phyloP scores from a whole-genome alignment of 2,329 filamentous ascomycete genomes.

The Pseudogymnoascus sp. region DNA sequence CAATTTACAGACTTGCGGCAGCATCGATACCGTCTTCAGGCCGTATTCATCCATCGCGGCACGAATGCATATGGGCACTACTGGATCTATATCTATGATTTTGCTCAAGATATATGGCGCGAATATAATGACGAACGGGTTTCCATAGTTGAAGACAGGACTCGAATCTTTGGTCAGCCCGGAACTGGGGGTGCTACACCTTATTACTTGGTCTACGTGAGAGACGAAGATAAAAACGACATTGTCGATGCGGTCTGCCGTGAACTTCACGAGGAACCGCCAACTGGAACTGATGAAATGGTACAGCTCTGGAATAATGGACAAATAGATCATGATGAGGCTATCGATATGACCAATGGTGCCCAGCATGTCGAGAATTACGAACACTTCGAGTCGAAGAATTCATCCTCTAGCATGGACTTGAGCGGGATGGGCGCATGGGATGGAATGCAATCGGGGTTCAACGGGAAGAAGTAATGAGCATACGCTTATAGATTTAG shows the following conservation, averaged over 20 bases:
- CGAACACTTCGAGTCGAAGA: background rate
- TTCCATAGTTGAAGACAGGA: slow-evolving; percentile 53
- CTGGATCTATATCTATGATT: slow-evolving; percentile 93
- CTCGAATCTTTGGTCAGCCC: slow-evolving; percentile 61
- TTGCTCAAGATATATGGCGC: slow-evolving; percentile 71
- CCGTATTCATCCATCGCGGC: slow-evolving; percentile 86
- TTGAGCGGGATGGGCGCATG: slow-evolving; percentile 5
- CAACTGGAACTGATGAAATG: background rate
- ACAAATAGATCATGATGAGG: slow-evolving; percentile 2
- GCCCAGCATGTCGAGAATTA: slow-evolving; percentile 7
- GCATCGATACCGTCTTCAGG: slow-evolving; percentile 74
- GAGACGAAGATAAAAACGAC: slow-evolving; percentile 52
- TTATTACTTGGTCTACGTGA: slow-evolving; percentile 78
- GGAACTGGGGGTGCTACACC: slow-evolving; percentile 60
- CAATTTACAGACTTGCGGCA: slow-evolving; percentile 57
- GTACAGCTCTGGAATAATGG: background rate
- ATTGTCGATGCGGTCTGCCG: slow-evolving; percentile 49
- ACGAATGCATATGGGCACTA: slow-evolving; percentile 73
- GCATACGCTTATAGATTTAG: background rate
- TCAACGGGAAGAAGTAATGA: background rate
- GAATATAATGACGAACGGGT: slow-evolving; percentile 90
- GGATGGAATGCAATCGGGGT: background rate
- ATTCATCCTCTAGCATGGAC: slow-evolving; percentile 1
- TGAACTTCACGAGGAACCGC: slow-evolving; percentile 23
- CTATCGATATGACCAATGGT: slow-evolving; percentile 1